Evolutionary conservation across 2,329 filamentous ascomycete species (phyloP), one percentile per base, ranked within the genome.

Genomic region (Aspergillus latus): DNA sequence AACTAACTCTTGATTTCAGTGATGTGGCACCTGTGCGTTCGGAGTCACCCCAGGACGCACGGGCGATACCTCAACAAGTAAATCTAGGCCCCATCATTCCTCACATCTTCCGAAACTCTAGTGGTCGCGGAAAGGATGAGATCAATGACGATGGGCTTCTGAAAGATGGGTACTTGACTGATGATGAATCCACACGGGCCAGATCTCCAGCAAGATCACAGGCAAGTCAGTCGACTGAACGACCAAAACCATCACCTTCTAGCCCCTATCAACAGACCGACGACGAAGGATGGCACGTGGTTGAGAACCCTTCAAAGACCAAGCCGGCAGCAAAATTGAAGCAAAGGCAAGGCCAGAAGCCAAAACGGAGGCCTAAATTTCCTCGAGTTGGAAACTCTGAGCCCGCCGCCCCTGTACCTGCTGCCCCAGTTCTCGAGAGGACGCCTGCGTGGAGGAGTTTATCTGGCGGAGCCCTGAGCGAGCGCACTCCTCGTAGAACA

Each of bases 41-140:
- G 1, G 73, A 74, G 48, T 75, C 74, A 1, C 74, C 73, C 1
- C 64, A 71, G 46, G 67, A 72, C 15, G 63, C 69, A 3, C 43
- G 56, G n/a, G 34, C 47, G 37, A 54, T 59, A 21, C 60, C 58
- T 26, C 58, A 67, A 21, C 61, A 58, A 13, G 64, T 73, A 42
- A 68, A 64, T 29, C 52, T 74, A 39, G 63, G 66, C 9, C 62
- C 68, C 2, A 73, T 73, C 26, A 64, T 71, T 13, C 72, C 71
- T 1, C 67, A 69, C 60, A 68, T 72, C 32, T 74, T 66, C 48
- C 59, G 68, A 48, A 59, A 68, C 26, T 59, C 64, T 2, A 65
- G 59, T 5, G 59, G 63, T 15, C 65, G 68, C 10, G 64, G 66
- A 2, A 71, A 74, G 37, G 60, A 62, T 10, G 71, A 69, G 2